phyloP scores from a whole-genome alignment of 1,284 basidiomycete species.

The Ganoderma sinense region DNA sequence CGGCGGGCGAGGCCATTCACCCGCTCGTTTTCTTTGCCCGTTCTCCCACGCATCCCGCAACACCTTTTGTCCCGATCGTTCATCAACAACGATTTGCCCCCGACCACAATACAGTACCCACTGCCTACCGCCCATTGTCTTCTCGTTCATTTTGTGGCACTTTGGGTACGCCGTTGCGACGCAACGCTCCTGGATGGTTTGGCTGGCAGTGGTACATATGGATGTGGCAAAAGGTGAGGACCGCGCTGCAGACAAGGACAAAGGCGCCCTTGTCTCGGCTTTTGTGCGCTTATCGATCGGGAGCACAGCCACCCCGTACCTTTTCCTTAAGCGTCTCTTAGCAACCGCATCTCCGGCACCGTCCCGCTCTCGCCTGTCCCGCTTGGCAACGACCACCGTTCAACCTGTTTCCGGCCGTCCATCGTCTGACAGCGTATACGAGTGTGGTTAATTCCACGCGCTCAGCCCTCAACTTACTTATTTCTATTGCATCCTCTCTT shows the following conservation, averaged over 20 bases:
- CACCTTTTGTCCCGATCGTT: slow-evolving; percentile 25
- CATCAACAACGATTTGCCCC: slow-evolving; percentile 7
- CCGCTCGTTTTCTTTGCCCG: slow-evolving; percentile 5
- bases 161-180: background rate
- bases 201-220: slow-evolving; percentile 1
- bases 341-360: background rate
- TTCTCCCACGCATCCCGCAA: slow-evolving; percentile 24
- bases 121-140: slow-evolving; percentile 17
- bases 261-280: background rate
- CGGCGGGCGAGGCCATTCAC: background rate
- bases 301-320: slow-evolving; percentile 24
- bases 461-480: background rate
- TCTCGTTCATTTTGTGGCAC: background rate
- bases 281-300: slow-evolving; percentile 17
- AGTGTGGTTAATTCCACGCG: background rate
- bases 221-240: background rate
- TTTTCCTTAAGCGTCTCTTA: background rate
- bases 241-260: background rate
- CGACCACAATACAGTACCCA: slow-evolving; percentile 21
- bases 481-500: background rate
- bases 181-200: background rate
- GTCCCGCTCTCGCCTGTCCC: background rate
- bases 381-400: background rate
- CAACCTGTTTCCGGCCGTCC: background rate
- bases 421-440: background rate